Conservation (phyloP, 495 filamentous ascomycete species). For the Podospora didyma region DNA sequence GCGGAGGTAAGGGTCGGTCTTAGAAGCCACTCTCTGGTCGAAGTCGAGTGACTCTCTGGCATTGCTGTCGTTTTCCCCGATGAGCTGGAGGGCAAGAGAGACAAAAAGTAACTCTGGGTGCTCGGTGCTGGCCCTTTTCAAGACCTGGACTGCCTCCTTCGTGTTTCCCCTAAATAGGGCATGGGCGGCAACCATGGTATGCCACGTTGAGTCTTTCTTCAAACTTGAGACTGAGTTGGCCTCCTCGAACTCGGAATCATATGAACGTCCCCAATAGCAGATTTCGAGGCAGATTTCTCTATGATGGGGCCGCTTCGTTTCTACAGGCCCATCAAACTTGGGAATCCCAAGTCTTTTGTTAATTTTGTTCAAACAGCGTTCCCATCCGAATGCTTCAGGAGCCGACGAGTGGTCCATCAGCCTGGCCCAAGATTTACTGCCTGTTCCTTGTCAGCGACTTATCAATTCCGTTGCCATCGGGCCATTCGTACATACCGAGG, state of each 20-base stretch:
- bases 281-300: slow-evolving; percentile 75
- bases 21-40: slow-evolving; percentile 43
- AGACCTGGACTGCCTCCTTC: slow-evolving; percentile 50
- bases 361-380: slow-evolving; percentile 43
- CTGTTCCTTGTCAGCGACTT: slow-evolving; percentile 11
- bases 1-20: slow-evolving; percentile 77
- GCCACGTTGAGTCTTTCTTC: slow-evolving; percentile 58
- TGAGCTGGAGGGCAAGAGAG: slow-evolving; percentile 49
- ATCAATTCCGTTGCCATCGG: slow-evolving; percentile 6
- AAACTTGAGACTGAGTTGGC: slow-evolving; percentile 45
- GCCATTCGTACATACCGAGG: slow-evolving; percentile 47
- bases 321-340: slow-evolving; percentile 37
- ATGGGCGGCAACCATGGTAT: slow-evolving; percentile 77
- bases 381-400: slow-evolving; percentile 46
- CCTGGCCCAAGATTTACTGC: slow-evolving; percentile 35
- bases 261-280: slow-evolving; percentile 61
- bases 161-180: slow-evolving; percentile 71
- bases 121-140: slow-evolving; percentile 45
- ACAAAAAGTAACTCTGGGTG: slow-evolving; percentile 50
- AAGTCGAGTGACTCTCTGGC: slow-evolving; percentile 40
- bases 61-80: slow-evolving; percentile 29
- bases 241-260: slow-evolving; percentile 52
- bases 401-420: slow-evolving; percentile 34
- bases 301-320: slow-evolving; percentile 67
- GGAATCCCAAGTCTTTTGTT: slow-evolving; percentile 39